Evolutionary conservation across 2,329 filamentous ascomycete species (phyloP), one percentile per base, ranked within the genome.

Genomic region (Rhexocercosporidium sp.): DNA sequence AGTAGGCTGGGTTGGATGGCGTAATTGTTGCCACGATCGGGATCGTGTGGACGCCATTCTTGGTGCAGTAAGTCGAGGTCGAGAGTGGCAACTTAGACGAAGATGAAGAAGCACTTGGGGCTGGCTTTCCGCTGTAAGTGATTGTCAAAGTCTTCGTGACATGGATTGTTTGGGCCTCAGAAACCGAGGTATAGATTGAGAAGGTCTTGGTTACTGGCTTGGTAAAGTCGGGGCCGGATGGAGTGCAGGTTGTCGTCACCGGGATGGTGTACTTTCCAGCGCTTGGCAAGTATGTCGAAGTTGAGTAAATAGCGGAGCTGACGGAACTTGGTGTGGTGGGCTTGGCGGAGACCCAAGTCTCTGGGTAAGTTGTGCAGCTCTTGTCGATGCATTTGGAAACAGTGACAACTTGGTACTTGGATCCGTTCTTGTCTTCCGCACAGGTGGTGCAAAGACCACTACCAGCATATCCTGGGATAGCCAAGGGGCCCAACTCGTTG

Each of bases 361-460:
- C 60, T 18, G 47, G 12, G 34, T 67, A 62, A 5, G 54, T 66
- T 4, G 62, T 31, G 47, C 65, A 69, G n/a, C 18, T 37, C 31
- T 27, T 39, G 56, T 69, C 60, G 27, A 66, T 22, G 46, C 62
- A 67, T 39, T 65, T 62, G 5, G n/a, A 8, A 3, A 70, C 53
- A 5, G 47, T 60, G 8, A 64, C 64, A 7, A 44, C 51, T 54
- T 70, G 69, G 12, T 4, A 54, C 47, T 62, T 39, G 9, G 20
- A 7, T 20, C 65, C 60, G 41, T 67, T 18, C 5, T 39, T 20
- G 37, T 62, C 47, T 5, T 53, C 22, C 0, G 4, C 57, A 37
- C 69, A 70, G 1, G 20, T 53, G 27, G 64, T 57, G 65, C 69
- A 70, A 31, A 70, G 65, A 25, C 68, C 68, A 46, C 63, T 65